phyloP scores from a whole-genome alignment of 768 basidiomycete species.

The Tephrocybe sp. region DNA sequence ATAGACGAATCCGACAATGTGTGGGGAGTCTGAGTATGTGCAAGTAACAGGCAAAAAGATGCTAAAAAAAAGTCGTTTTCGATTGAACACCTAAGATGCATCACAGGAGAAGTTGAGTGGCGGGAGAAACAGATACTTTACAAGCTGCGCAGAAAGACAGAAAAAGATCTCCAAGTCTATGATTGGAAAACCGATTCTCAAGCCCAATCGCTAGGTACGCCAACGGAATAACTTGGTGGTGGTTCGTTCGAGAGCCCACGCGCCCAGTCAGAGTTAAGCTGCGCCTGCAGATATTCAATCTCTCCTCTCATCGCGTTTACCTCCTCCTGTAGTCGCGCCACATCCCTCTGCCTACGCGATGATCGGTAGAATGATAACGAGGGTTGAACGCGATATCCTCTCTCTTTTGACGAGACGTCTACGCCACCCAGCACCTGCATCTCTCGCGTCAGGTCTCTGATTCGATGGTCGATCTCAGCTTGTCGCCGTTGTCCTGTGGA shows the following conservation, averaged over 20 bases:
- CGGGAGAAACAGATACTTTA: not conserved
- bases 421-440: constrained; percentile 4
- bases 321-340: constrained; percentile 9
- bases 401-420: not conserved
- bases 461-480: constrained; percentile 8
- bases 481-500: constrained; percentile 3
- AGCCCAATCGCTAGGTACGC: not conserved
- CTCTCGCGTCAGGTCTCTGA: constrained; percentile 7
- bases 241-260: constrained; percentile 17
- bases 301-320: constrained; percentile 15
- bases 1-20: not conserved
- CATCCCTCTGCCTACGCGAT: constrained; percentile 2
- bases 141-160: not conserved
- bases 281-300: constrained; percentile 13
- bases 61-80: not conserved
- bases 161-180: not conserved
- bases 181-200: no score
- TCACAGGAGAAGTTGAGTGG: no score
- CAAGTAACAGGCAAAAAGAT: not conserved
- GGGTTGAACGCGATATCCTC: not conserved
- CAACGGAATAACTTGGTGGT: constrained; percentile 17
- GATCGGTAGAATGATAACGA: constrained; percentile 2
- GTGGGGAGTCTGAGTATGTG: not conserved
- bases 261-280: constrained; percentile 13
- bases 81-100: no score